Percentiles rank a stretch among this genome's conserved stretches.
phyloP scores from a whole-genome alignment of 371 early-diverging fungal species.

The Funneliformis caledonium region DNA sequence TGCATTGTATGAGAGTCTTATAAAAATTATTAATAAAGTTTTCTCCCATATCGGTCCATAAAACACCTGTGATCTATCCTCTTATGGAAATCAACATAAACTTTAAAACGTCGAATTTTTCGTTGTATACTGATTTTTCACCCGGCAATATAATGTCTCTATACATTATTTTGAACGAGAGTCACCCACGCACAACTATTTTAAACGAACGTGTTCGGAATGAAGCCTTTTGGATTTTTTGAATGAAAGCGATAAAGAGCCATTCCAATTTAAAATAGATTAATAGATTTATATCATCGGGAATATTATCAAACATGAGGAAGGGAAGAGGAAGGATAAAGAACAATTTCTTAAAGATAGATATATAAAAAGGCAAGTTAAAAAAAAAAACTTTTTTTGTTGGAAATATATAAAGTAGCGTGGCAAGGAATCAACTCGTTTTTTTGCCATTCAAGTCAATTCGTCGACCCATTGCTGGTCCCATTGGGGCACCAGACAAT shows the following conservation, averaged over 20 bases:
- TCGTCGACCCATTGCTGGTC: not conserved
- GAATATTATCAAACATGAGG: constrained; percentile 17
- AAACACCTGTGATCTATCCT: too few relatives aligned
- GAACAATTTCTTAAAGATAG: constrained; percentile 2
- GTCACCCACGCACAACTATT: too few relatives aligned
- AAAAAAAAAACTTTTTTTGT: constrained; percentile 18
- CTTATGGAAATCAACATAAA: too few relatives aligned
- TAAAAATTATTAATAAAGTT: too few relatives aligned
- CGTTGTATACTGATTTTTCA: not conserved
- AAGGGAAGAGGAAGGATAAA: constrained; percentile 23
- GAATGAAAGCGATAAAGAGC: not conserved
- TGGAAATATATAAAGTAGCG: constrained; percentile 24
- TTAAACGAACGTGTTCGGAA: too few relatives aligned
- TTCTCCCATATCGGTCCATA: too few relatives aligned
- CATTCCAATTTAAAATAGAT: not conserved
- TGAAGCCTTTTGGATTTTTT: too few relatives aligned
- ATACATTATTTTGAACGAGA: too few relatives aligned
- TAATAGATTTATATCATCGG: constrained; percentile 15
- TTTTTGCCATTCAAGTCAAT: constrained; percentile 4
- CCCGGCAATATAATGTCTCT: too few relatives aligned
- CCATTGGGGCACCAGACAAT: constrained; percentile 1
- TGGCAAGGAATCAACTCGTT: constrained; percentile 32
- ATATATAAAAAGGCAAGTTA: constrained; percentile 25
- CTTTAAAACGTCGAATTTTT: too few relatives aligned
- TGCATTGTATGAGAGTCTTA: too few relatives aligned